These are phyloP conservation scores for Starmerella potacharoeniae DNA, from an alignment of 805 yeast genomes.

Conservation along the genomic window DNA sequence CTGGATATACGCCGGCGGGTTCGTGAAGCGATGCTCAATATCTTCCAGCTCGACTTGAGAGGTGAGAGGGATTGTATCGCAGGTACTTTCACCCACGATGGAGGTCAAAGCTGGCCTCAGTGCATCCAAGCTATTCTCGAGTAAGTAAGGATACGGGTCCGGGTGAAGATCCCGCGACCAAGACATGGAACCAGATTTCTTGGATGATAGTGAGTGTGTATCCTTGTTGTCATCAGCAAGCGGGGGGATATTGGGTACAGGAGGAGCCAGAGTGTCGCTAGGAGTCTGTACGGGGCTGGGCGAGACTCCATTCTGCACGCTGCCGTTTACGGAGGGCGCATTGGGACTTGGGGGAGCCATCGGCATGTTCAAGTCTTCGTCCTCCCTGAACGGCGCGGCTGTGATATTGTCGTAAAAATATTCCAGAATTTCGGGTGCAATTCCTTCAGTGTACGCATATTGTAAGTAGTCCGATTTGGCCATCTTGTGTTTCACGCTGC, in stretches of 20 bases:
- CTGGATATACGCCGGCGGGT: constrained; percentile 23
- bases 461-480: constrained; percentile 48
- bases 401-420: constrained; percentile 62
- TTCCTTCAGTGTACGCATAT: constrained; percentile 31
- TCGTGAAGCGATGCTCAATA: not conserved
- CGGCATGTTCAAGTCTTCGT: constrained; percentile 26
- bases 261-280: not conserved
- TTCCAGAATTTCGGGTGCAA: constrained; percentile 30
- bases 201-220: constrained; percentile 7
- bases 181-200: constrained; percentile 15
- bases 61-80: not conserved
- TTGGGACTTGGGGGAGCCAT: constrained; percentile 2
- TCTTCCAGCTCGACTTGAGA: constrained; percentile 2
- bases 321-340: not conserved
- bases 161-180: constrained; percentile 13
- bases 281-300: constrained; percentile 1
- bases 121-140: constrained; percentile 28
- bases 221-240: constrained; percentile 2
- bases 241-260: not conserved
- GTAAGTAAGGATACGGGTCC: constrained; percentile 31
- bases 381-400: constrained; percentile 43
- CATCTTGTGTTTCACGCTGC: constrained; percentile 58
- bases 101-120: constrained; percentile 26
- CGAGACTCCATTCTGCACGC: not conserved
- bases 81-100: not conserved